These are phyloP conservation scores for Pelargonium citronellum DNA, from an alignment of 441 rosid species.

Conservation along the genomic window DNA sequence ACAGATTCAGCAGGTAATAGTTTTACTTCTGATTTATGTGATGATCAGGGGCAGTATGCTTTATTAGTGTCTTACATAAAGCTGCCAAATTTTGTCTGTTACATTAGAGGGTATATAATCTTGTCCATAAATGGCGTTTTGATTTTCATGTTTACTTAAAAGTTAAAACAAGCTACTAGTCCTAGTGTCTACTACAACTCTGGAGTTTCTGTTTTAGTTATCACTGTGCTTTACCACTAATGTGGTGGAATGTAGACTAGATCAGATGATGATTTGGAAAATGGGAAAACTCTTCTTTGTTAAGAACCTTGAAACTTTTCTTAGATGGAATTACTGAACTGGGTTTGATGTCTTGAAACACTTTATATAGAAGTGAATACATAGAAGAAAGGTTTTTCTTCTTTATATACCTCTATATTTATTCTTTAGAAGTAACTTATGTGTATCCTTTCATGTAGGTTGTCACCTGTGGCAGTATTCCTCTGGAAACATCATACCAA, in stretches of 20 bases:
- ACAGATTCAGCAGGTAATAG: no score
- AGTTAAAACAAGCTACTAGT: not conserved
- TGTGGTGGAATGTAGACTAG: no score
- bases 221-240: no score
- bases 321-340: not conserved
- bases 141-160: not conserved
- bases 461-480: constrained; percentile 84
- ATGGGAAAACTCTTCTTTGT: no score
- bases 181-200: not conserved
- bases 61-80: no score
- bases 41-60: no score
- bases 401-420: not conserved
- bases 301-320: not conserved
- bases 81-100: no score
- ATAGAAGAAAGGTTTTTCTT: not conserved
- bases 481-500: constrained; percentile 80
- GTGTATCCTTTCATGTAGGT: constrained; percentile 41
- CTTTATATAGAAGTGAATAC: not conserved
- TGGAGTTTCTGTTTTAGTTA: no score
- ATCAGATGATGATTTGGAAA: no score
- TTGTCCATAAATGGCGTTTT: not conserved
- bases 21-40: no score
- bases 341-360: no score
- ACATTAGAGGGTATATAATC: not conserved
- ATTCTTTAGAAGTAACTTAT: not conserved